Evolutionary conservation across 768 basidiomycete genomes (phyloP), one percentile per base, ranked within the genome.

Genomic region (Tylopilus rubrobrunneus): DNA sequence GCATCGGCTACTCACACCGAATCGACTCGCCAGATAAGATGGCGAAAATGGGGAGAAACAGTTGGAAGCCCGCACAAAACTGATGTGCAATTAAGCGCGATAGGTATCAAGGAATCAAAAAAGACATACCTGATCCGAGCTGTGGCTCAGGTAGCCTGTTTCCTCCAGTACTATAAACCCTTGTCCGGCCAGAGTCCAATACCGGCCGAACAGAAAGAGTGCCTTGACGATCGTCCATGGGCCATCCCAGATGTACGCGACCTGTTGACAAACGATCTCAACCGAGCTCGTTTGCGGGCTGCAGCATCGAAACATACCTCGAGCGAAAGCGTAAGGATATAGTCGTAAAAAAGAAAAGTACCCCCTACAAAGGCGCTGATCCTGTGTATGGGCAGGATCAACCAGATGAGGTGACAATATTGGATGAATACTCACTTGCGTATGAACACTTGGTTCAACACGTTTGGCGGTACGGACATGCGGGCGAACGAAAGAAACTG

Each of bases 301-400:
- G 7, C 14, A 37, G 17, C 6, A 28, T 11, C 14, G 25, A 48
- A 11, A 59, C 61, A 9, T 33, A 65, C 67, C 56, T 71, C 67
- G 54, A 62, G 56, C 15, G 51, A 28, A 40, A 71, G 7, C 17
- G 69, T 71, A 1, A 68, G 44, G 44, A 69, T 10, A 49, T 69
- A 61, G 28, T 68, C 67, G 21, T 67, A 67, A 9, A 60, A 36
- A 5, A 68, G 64, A 3, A 68, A 36, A n/a, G 64, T 44, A 21
- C 42, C 36, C 25, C 67, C 68, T 40, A 57, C 45, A 43, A 65
- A 31, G 23, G 57, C 47, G 33, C 36, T 34, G 1, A 29, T 1
- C 43, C 65, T 67, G 28, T 4, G 19, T 7, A 0, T 7, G 36
- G 2, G n/a, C 25, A 25, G 36, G 19, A 37, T 62, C 19, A 42